Conservation (phyloP, 2,329 filamentous ascomycete species). For the Atkinsonella hypoxylon region DNA sequence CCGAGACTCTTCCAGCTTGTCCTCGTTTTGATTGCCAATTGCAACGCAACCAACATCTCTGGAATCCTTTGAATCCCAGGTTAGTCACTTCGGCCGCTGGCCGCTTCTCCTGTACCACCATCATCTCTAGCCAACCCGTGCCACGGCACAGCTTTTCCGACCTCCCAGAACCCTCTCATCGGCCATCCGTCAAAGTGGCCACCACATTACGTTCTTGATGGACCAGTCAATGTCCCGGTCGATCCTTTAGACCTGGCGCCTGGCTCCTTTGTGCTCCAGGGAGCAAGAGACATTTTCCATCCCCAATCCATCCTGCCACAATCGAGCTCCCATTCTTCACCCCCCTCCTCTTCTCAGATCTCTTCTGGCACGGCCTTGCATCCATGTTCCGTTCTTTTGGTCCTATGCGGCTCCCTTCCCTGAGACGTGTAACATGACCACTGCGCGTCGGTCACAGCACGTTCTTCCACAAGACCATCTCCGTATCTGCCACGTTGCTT, state of each 20-base stretch:
- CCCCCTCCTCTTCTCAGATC: neutral
- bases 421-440: neutral
- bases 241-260: neutral
- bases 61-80: constrained; percentile 1
- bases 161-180: constrained; percentile 4
- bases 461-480: neutral
- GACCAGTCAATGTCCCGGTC: neutral
- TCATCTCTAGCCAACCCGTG: constrained; percentile 2
- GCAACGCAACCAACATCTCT: constrained; percentile 2
- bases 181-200: constrained; percentile 8
- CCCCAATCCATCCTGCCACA: neutral
- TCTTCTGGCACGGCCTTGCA: neutral
- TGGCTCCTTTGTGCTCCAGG: neutral
- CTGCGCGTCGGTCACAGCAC: neutral
- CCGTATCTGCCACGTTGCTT: neutral
- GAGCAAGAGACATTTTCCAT: neutral
- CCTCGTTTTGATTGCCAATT: constrained; percentile 1
- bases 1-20: neutral
- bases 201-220: neutral
- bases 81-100: constrained; percentile 7
- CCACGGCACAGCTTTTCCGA: constrained; percentile 5
- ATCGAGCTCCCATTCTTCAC: neutral
- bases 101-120: constrained; percentile 6
- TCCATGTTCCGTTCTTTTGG: neutral
- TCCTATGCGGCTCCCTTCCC: neutral